These are phyloP conservation scores for Cladophialophora chaetospira DNA, from an alignment of 2,329 filamentous ascomycete species.

Conservation along the genomic window DNA sequence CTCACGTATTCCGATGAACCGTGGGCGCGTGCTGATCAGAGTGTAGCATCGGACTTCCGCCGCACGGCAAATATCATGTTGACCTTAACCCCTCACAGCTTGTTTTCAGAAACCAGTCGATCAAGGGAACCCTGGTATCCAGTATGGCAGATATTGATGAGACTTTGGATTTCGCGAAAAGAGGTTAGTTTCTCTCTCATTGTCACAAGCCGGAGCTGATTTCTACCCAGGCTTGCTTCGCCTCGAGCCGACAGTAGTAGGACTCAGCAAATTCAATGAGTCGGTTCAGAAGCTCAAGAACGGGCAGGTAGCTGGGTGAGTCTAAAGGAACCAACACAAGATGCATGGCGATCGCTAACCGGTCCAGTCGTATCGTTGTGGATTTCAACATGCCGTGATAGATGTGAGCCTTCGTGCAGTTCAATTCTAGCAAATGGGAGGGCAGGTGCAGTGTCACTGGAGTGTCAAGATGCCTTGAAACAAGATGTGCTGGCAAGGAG, in stretches of 20 bases:
- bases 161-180: conserved; percentile 29
- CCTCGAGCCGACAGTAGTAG: conserved; percentile 32
- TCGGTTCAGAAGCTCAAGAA: conserved; percentile 33
- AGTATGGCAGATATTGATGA: conserved; percentile 28
- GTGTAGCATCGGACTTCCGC: conserved; percentile 43
- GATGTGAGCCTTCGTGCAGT: background rate
- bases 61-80: conserved; percentile 27
- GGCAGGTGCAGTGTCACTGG: background rate
- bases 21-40: background rate
- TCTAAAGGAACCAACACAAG: background rate
- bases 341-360: conserved; percentile 15
- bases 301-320: conserved; percentile 33
- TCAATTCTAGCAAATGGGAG: background rate
- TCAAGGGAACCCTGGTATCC: conserved; percentile 28
- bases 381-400: conserved; percentile 32
- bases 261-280: conserved; percentile 32
- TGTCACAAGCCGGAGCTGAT: background rate
- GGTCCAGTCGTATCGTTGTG: conserved; percentile 31
- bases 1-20: background rate
- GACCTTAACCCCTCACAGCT: conserved; percentile 25
- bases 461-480: background rate
- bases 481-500: background rate
- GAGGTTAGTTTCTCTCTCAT: conserved; percentile 13
- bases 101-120: conserved; percentile 27
- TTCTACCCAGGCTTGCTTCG: conserved; percentile 26